Evolutionary conservation across 2,329 filamentous ascomycete genomes (phyloP).

Genomic region (Stemphylium lycopersici): DNA sequence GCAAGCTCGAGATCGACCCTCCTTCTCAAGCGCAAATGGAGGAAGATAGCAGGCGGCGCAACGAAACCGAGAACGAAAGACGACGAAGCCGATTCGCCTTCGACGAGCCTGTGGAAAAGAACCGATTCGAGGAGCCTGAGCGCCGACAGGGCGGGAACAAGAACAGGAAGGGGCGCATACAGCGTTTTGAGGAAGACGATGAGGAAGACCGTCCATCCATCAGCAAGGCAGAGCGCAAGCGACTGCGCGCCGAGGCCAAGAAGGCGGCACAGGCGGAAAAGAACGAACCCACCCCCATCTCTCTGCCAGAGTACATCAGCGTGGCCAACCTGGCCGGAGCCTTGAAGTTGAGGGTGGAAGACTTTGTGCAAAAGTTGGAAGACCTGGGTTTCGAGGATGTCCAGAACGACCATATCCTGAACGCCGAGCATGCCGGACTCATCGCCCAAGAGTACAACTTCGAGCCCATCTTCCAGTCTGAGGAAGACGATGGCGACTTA

Average conservation of each 20-base stretch:
- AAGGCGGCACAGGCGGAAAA: conserved; percentile 40
- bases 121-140: conserved; percentile 42
- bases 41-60: conserved; percentile 26
- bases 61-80: conserved; percentile 26
- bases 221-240: conserved; percentile 40
- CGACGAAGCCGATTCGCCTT: conserved; percentile 35
- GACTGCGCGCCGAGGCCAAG: conserved; percentile 43
- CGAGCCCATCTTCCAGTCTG: conserved; percentile 75
- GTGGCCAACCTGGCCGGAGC: conserved; percentile 80
- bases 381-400: conserved; percentile 93
- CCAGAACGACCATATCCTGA: conserved; percentile 81
- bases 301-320: conserved; percentile 88
- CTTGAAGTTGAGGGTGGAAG: conserved; percentile 71
- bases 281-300: conserved; percentile 58
- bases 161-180: conserved; percentile 27
- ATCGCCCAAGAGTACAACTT: conserved; percentile 93
- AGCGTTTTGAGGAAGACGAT: conserved; percentile 34
- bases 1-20: conserved; percentile 21
- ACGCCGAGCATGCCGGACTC: conserved; percentile 86
- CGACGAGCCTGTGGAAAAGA: conserved; percentile 29
- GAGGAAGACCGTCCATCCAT: conserved; percentile 28
- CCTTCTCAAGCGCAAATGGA: conserved; percentile 15
- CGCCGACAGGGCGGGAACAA: conserved; percentile 27
- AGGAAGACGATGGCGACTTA: conserved; percentile 72
- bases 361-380: conserved; percentile 77